Evolutionary conservation across 257 asterid species (phyloP), one percentile per base, ranked within the genome.

Genomic region (Primulina eburnea): DNA sequence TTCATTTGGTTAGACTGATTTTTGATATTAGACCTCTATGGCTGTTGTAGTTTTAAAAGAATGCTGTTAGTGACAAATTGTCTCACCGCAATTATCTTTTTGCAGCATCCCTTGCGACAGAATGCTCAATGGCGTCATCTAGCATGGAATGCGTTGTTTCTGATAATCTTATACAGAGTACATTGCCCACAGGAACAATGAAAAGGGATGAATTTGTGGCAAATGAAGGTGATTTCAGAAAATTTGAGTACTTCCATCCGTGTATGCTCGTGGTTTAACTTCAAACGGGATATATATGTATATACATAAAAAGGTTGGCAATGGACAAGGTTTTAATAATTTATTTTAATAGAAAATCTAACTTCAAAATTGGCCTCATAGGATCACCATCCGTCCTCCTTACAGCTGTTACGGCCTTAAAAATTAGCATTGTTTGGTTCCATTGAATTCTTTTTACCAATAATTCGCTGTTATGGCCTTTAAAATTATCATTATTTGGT

Each of bases 171-270:
- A 59, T 73, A 18, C 71, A 30, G 73, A 64, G 70, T 65, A 65
- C 73, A 70, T 77, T 43, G 73, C 77, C 74, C 16, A 52, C 65
- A 28, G 57, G 67, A 37, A 71, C 61, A 55, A 64, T 56, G 68
- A 40, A 70, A 66, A 75, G 74, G 62, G 71, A 78, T 60, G 79
- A 24, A 62, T 78, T 64, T 60, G 50, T 71, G 65, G 65, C 68
- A 72, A 21, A 34, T 72, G 82, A 71, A 84, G 96, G 92, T 88
- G 73, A 75, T 61, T 72, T 77, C 55, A 58, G 29, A 43, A 69
- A 47, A 4, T 35, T 33, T 40, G 24, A n/a, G 29, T 53, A 29
- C 12, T 55, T 70, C 56, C 56, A 21, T 32, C 9, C 66, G 24
- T n/a, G 7, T 33, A 7, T 50, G 57, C 20, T 50, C 17, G 57